Conservation (phyloP, 768 basidiomycete genomes). For the Rhodotorula graminis region DNA sequence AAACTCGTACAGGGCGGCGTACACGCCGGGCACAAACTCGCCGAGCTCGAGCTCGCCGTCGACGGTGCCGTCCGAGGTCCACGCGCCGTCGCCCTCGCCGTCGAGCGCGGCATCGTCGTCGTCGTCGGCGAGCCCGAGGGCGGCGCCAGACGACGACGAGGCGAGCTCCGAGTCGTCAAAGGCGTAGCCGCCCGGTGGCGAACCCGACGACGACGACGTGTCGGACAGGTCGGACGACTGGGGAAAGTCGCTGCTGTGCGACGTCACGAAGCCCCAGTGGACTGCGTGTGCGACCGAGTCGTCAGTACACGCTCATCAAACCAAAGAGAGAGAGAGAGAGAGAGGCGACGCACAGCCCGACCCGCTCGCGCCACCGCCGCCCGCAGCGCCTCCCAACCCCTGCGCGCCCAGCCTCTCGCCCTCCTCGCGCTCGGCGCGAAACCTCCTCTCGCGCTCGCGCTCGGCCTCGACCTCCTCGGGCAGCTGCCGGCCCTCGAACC, state of each 20-base stretch:
- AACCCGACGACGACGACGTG: not conserved
- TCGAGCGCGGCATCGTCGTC: not conserved
- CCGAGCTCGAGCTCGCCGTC: slow-evolving; percentile 17
- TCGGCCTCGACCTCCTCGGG: slow-evolving; percentile 5
- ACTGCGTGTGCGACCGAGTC: not conserved
- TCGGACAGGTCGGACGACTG: not conserved
- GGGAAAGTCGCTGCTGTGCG: slow-evolving; percentile 20
- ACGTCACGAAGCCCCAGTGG: slow-evolving; percentile 39
- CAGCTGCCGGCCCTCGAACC: slow-evolving; percentile 3
- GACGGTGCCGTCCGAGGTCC: not conserved
- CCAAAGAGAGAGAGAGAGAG: not conserved
- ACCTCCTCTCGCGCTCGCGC: not conserved
- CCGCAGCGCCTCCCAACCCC: not conserved
- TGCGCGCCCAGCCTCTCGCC: not conserved
- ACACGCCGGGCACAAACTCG: slow-evolving; percentile 62
- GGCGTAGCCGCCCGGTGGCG: slow-evolving; percentile 17
- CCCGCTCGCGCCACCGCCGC: not conserved
- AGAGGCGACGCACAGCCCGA: not conserved
- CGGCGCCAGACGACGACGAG: slow-evolving; percentile 27
- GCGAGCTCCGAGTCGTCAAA: slow-evolving; percentile 45
- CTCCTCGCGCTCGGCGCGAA: not conserved
- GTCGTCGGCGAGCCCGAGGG: slow-evolving; percentile 2
- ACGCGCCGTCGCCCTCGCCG: too few species aligned
- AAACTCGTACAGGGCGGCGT: slow-evolving; percentile 72
- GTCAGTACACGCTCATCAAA: not conserved